Evolutionary conservation across 164 flowering plant genomes (phyloP).

Genomic region (Protea cynaroides): DNA sequence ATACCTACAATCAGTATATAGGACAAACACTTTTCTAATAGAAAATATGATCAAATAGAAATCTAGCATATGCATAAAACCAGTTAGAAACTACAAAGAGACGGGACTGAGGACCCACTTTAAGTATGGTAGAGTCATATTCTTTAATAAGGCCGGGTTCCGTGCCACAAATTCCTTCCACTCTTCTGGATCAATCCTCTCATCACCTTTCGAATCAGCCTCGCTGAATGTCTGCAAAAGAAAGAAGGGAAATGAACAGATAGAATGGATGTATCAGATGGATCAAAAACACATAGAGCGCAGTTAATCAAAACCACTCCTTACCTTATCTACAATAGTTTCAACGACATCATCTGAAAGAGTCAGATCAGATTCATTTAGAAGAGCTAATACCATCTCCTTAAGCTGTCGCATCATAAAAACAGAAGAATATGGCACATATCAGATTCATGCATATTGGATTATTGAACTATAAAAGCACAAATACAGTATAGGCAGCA

Average conservation of each 20-base stretch:
- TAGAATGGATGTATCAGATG: too few species aligned
- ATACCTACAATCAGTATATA: too few species aligned
- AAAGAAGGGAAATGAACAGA: constrained; percentile 1
- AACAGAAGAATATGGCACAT: not conserved
- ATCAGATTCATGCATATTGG: constrained; percentile 4
- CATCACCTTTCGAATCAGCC: constrained; percentile 68
- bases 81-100: too few species aligned
- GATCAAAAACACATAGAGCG: not conserved
- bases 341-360: constrained; percentile 66
- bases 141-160: constrained; percentile 58
- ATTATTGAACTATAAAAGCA: too few species aligned
- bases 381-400: constrained; percentile 80
- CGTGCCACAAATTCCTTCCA: constrained; percentile 62
- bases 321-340: constrained; percentile 55
- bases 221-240: constrained; percentile 44
- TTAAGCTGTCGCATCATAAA: constrained; percentile 23
- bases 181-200: constrained; percentile 64
- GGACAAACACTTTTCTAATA: too few species aligned
- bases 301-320: not conserved
- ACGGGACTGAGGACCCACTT: constrained; percentile 30
- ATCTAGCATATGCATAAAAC: too few species aligned
- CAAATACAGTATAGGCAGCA: too few species aligned
- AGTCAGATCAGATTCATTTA: constrained; percentile 65
- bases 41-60: too few species aligned
- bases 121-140: constrained; percentile 72